Base-by-base conservation (phyloP, 371 early-diverging fungal genomes). In the Apophysomyces elegans region DNA sequence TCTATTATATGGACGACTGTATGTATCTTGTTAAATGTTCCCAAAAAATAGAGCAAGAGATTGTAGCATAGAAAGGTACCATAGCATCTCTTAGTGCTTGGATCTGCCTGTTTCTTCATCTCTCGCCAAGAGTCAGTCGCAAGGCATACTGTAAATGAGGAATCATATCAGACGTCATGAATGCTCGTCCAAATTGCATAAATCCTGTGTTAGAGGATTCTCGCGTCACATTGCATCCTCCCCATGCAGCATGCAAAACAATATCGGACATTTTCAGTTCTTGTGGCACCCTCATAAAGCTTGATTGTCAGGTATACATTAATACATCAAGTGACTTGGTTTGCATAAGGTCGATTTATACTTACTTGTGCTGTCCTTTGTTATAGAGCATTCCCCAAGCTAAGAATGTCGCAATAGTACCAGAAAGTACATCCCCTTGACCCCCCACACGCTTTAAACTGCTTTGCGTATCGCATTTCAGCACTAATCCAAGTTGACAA, bases 371-470 rank as follows among this genome's bases (percentile, higher is more conserved):
- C 16, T 79, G 71, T 21, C 80, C 77, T 38, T 80, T 81, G 54
- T 88, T 75, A 66, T 91, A 91, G 5, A 74, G 78, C 37, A 85
- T 81, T 16, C 89, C 89, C 97, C 97, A 98, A 0, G 93, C 93
- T 45, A 97, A 60, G 57, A 97, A 96, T 11, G 97, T 85, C 4
- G 93, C 95, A 35, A 96, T 68, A 9, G 90, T 71, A 2, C 99
- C 99, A 14, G 93, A 82, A 26, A 99, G 80, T n/a, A 99, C 81
- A 77, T 99, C 99, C 13, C 99, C 99, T 76, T 98, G 99, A 7
- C 99, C 99, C 13, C 99, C 99, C 71, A 96, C 95, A n/a, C 99
- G 84, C 65, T 96, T 91, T 37, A 91, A 75, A 3, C 94, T 91
- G 16, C 95, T 94, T 18, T 79, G 71, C 21, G 74, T 82, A 59